Conservation (phyloP, 2,329 filamentous ascomycete genomes). For the Colletotrichum australisinense region DNA sequence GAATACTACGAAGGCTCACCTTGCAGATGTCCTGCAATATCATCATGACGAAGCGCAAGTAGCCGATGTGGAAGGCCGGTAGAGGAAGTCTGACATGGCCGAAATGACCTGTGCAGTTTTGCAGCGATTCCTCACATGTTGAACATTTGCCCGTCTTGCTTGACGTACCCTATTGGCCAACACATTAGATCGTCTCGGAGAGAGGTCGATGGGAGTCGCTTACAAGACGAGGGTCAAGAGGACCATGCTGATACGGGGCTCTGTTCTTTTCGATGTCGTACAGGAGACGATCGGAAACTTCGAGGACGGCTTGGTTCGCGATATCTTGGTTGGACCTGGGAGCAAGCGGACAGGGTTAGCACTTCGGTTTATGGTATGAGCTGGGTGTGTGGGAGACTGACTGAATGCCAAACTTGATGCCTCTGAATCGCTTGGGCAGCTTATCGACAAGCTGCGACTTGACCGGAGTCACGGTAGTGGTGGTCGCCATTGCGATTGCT, state of each 20-base stretch:
- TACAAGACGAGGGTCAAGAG: conserved; percentile 85
- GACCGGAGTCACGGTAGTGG: conserved; percentile 51
- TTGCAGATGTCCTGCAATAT: conserved; percentile 98
- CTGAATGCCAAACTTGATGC: conserved; percentile 95
- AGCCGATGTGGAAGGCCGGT: conserved; percentile 95
- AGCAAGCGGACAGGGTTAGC: background rate
- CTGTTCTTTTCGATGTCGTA: conserved; percentile 90
- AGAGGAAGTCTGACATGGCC: conserved; percentile 91
- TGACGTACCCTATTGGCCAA: conserved; percentile 75
- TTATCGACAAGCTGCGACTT: conserved; percentile 94
- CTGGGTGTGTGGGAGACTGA: conserved; percentile 49
- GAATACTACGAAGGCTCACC: conserved; percentile 44
- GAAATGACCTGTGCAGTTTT: conserved; percentile 94
- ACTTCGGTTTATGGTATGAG: background rate
- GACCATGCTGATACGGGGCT: conserved; percentile 82
- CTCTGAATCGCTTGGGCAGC: conserved; percentile 90
- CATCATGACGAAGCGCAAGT: conserved; percentile 91
- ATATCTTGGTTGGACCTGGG: conserved; percentile 89
- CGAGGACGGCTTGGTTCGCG: conserved; percentile 92
- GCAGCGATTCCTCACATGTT: conserved; percentile 85
- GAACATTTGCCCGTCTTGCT: conserved; percentile 83
- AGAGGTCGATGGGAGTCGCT: conserved; percentile 32
- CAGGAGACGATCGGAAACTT: conserved; percentile 92
- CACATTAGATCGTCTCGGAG: background rate
- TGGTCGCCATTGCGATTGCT: conserved; percentile 35